These are phyloP conservation scores for Trichoderma gamsii DNA, from an alignment of 495 filamentous ascomycete species.

Conservation along the genomic window DNA sequence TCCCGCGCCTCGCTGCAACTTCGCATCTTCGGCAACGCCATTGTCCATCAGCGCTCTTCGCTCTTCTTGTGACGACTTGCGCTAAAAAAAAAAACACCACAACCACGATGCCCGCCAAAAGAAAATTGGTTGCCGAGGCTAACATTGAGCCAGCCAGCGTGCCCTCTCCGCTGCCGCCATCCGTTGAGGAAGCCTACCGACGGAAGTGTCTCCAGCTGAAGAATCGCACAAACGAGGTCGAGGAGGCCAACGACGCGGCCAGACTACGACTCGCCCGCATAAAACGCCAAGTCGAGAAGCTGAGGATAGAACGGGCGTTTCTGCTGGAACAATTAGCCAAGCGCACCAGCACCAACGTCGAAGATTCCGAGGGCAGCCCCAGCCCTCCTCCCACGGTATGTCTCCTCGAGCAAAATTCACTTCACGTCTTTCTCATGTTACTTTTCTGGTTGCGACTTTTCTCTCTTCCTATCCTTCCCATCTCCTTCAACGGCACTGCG, in stretches of 20 bases:
- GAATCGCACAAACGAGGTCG: slow-evolving; percentile 81
- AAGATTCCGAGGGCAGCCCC: slow-evolving; percentile 66
- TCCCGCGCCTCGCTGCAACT: background rate
- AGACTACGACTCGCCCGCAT: slow-evolving; percentile 73
- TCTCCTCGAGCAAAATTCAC: slow-evolving; percentile 28
- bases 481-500: background rate
- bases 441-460: background rate
- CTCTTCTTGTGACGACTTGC: background rate
- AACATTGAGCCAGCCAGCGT: slow-evolving; percentile 25
- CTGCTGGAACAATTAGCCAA: slow-evolving; percentile 82
- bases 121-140: slow-evolving; percentile 16
- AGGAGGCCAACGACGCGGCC: slow-evolving; percentile 76
- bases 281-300: slow-evolving; percentile 77
- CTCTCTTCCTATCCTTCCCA: slow-evolving; percentile 12
- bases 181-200: slow-evolving; percentile 92
- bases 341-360: slow-evolving; percentile 72
- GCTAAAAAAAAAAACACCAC: background rate
- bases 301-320: slow-evolving; percentile 84
- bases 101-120: slow-evolving; percentile 10
- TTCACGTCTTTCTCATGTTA: background rate
- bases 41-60: background rate
- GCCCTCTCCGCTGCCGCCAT: slow-evolving; percentile 72
- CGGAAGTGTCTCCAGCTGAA: slow-evolving; percentile 95
- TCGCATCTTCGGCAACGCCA: background rate
- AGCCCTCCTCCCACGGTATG: slow-evolving; percentile 66